phyloP scores from a whole-genome alignment of 805 yeast genomes.

The Nakazawaea pomicola region DNA sequence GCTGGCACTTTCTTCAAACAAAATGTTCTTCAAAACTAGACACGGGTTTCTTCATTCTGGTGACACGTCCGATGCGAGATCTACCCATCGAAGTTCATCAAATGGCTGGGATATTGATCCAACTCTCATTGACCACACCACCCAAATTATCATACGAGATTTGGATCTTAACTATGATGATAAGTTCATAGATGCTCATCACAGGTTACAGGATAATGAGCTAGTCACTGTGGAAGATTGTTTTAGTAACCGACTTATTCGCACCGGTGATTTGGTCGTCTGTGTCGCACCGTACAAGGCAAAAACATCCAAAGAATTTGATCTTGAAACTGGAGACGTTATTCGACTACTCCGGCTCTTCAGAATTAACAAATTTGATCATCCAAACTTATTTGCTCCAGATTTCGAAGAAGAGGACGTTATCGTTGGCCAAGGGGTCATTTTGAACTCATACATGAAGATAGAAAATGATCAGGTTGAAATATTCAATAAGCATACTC shows the following conservation, averaged over 20 bases:
- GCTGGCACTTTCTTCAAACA: too few relatives aligned
- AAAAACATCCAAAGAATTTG: not conserved
- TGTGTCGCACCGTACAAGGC: conserved; percentile 2
- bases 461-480: not conserved
- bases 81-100: too few relatives aligned
- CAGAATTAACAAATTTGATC: not conserved
- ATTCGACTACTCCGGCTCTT: conserved; percentile 3
- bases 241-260: not conserved
- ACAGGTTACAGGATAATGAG: not conserved
- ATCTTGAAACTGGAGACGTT: conserved; percentile 4
- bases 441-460: not conserved
- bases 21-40: too few relatives aligned
- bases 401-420: conserved; percentile 3
- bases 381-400: not conserved
- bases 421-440: conserved; percentile 1
- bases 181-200: not conserved
- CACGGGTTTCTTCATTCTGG: too few relatives aligned
- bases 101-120: too few relatives aligned
- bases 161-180: conserved; percentile 9
- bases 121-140: not conserved
- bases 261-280: conserved; percentile 4
- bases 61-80: too few relatives aligned
- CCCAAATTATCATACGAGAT: not conserved
- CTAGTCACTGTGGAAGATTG: not conserved
- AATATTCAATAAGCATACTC: too few relatives aligned